phyloP scores from a whole-genome alignment of 768 basidiomycete genomes.

The Fistulinella prunicolor region DNA sequence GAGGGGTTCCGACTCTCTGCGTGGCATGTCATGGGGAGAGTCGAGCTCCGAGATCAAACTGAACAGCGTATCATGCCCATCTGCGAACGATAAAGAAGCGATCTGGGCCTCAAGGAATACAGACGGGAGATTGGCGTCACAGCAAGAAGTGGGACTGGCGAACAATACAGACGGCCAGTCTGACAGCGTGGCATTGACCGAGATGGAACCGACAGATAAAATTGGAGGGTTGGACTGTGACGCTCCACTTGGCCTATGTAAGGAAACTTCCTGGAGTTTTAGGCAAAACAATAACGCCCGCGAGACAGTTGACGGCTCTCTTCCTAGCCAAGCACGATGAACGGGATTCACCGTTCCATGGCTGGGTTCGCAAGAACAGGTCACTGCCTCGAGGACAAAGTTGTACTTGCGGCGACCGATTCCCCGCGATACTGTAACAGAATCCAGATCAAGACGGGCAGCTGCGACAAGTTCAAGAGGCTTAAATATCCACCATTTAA shows the following conservation, averaged over 20 bases:
- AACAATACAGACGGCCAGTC: slow-evolving; percentile 62
- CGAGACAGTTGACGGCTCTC: slow-evolving; percentile 33
- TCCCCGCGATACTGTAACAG: slow-evolving; percentile 44
- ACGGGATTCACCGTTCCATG: slow-evolving; percentile 41
- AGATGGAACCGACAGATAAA: slow-evolving; percentile 34
- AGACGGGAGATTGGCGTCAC: slow-evolving; percentile 59
- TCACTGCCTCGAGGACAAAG: slow-evolving; percentile 40
- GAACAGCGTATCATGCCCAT: slow-evolving; percentile 52
- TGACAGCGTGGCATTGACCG: slow-evolving; percentile 39
- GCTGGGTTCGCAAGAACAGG: slow-evolving; percentile 45
- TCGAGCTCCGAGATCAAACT: slow-evolving; percentile 29
- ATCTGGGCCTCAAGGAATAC: slow-evolving; percentile 46
- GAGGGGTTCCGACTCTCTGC: slow-evolving; percentile 8
- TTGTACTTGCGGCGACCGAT: slow-evolving; percentile 39
- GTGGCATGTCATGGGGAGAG: slow-evolving; percentile 13
- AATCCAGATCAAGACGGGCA: slow-evolving; percentile 43
- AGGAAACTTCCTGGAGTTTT: slow-evolving; percentile 38
- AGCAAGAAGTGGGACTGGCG: slow-evolving; percentile 17
- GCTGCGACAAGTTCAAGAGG: slow-evolving; percentile 35
- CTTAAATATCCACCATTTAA: slow-evolving; percentile 11
- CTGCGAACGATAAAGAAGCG: slow-evolving; percentile 47
- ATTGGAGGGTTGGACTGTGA: slow-evolving; percentile 26
- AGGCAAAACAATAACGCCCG: slow-evolving; percentile 49
- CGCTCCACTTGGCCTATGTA: slow-evolving; percentile 43
- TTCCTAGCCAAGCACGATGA: slow-evolving; percentile 56